Evolutionary conservation across 257 asterid genomes (phyloP).

Genomic region (Nyctanthes arbortristis): DNA sequence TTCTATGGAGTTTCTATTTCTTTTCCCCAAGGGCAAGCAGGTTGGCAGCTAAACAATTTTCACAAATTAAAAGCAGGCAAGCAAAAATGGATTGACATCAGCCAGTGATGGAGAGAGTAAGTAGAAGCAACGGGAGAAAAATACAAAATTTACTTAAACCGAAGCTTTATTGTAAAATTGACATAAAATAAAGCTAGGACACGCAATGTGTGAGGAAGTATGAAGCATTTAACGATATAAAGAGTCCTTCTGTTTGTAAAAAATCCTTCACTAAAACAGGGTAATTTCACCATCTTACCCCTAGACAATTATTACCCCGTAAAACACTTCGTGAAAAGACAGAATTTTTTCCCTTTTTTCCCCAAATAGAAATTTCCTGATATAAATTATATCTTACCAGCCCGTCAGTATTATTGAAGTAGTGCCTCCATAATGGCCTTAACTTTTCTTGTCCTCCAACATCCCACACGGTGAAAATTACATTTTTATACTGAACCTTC

Average conservation of each 20-base stretch:
- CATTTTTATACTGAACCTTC: slow-evolving; percentile 95
- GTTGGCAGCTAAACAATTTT: neutral
- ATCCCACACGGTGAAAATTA: slow-evolving; percentile 95
- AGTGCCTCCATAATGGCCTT: slow-evolving; percentile 98
- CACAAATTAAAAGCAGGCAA: neutral
- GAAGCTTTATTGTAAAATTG: neutral
- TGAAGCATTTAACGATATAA: too few species aligned
- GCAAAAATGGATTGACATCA: neutral
- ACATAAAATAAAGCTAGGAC: neutral
- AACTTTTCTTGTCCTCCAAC: slow-evolving; percentile 96
- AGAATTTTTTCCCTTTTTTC: too few species aligned
- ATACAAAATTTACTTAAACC: neutral
- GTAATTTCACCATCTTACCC: too few species aligned
- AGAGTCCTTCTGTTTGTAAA: too few species aligned
- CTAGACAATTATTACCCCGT: too few species aligned
- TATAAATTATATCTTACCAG: slow-evolving; percentile 53
- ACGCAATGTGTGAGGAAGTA: neutral
- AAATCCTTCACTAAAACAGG: too few species aligned
- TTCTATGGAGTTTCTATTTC: neutral
- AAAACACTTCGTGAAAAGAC: too few species aligned
- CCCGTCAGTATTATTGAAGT: slow-evolving; percentile 92
- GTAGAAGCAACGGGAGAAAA: neutral
- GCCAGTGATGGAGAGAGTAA: neutral
- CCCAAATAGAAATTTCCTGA: too few species aligned
- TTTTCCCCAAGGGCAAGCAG: neutral